Evolutionary conservation across 2,329 filamentous ascomycete species (phyloP).

Genomic region (Neophaeococcomyces aloes): DNA sequence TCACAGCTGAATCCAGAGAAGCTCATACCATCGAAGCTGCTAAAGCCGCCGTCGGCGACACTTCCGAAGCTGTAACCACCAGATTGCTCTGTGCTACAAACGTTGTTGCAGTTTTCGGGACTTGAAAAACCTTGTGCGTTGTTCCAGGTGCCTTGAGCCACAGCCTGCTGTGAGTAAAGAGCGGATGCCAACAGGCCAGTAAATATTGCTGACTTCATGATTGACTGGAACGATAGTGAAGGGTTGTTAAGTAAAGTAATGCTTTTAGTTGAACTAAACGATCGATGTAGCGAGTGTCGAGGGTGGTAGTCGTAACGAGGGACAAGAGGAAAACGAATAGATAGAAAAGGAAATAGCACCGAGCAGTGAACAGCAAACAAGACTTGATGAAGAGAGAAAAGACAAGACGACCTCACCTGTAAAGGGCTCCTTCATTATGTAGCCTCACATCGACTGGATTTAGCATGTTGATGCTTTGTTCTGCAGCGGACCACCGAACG

Average conservation of each 20-base stretch:
- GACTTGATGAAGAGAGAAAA: slow-evolving; percentile 1
- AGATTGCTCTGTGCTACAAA: slow-evolving; percentile 61
- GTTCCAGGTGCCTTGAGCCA: slow-evolving; percentile 39
- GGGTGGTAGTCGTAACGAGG: slow-evolving; percentile 3
- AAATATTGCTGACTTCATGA: slow-evolving; percentile 20
- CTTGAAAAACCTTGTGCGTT: slow-evolving; percentile 49
- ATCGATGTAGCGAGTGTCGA: slow-evolving; percentile 2
- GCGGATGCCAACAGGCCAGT: slow-evolving; percentile 36
- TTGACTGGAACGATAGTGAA: slow-evolving; percentile 7
- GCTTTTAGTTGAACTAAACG: neutral
- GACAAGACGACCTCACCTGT: slow-evolving; percentile 1
- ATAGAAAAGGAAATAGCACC: neutral
- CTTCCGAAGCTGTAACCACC: slow-evolving; percentile 62
- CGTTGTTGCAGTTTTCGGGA: slow-evolving; percentile 64
- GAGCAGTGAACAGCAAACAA: slow-evolving; percentile 7
- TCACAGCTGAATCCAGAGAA: slow-evolving; percentile 65
- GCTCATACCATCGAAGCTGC: slow-evolving; percentile 58
- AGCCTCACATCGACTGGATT: neutral
- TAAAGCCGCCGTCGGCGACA: slow-evolving; percentile 52
- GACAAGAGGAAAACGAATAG: slow-evolving; percentile 1
- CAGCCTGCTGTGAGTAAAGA: slow-evolving; percentile 37
- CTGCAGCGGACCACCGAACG: neutral
- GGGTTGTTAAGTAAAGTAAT: neutral
- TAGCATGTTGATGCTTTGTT: neutral
- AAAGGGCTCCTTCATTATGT: slow-evolving; percentile 4